Percentiles rank a stretch among this genome's conserved stretches.
Evolutionary conservation across 805 yeast genomes (phyloP).

Genomic region (Teunomyces kruisii): DNA sequence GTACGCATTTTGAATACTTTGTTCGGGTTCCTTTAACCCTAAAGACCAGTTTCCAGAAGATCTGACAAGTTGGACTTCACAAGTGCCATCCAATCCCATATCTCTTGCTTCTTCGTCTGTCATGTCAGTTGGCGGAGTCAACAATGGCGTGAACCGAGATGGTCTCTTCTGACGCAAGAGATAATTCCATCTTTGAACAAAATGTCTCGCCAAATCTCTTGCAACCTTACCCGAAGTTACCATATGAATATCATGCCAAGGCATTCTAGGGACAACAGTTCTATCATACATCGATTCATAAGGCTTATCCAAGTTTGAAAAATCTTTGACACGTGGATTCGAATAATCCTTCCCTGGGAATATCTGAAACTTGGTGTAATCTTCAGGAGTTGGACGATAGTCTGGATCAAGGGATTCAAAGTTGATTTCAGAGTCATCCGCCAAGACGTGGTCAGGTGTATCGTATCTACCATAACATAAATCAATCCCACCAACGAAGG

Average conservation of each 20-base stretch:
- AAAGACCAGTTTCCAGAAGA: slow-evolving; percentile 93
- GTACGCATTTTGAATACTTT: slow-evolving; percentile 90
- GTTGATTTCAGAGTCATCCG: slow-evolving; percentile 60
- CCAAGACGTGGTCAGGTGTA: slow-evolving; percentile 90
- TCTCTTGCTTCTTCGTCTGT: slow-evolving; percentile 66
- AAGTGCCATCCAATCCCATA: slow-evolving; percentile 71
- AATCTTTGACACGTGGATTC: slow-evolving; percentile 90
- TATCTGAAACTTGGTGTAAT: slow-evolving; percentile 52
- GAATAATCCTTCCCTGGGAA: slow-evolving; percentile 98
- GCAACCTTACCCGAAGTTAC: slow-evolving; percentile 93
- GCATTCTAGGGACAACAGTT: slow-evolving; percentile 83
- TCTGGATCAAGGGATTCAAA: slow-evolving; percentile 30
- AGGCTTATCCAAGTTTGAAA: slow-evolving; percentile 76
- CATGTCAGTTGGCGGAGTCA: slow-evolving; percentile 90
- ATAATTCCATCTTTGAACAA: slow-evolving; percentile 97
- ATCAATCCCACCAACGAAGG: slow-evolving; percentile 94
- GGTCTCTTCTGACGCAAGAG: slow-evolving; percentile 91
- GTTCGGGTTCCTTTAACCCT: slow-evolving; percentile 81
- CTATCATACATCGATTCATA: slow-evolving; percentile 92
- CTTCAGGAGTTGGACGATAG: slow-evolving; percentile 37
- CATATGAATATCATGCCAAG: slow-evolving; percentile 99
- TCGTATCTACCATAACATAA: slow-evolving; percentile 94
- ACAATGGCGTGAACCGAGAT: slow-evolving; percentile 85
- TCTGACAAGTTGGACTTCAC: slow-evolving; percentile 87
- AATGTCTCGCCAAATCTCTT: slow-evolving; percentile 87